Evolutionary conservation across 176 grass and related monocot species (phyloP), one percentile per base, ranked within the genome.

Genomic region (Rhynchospora breviuscula): DNA sequence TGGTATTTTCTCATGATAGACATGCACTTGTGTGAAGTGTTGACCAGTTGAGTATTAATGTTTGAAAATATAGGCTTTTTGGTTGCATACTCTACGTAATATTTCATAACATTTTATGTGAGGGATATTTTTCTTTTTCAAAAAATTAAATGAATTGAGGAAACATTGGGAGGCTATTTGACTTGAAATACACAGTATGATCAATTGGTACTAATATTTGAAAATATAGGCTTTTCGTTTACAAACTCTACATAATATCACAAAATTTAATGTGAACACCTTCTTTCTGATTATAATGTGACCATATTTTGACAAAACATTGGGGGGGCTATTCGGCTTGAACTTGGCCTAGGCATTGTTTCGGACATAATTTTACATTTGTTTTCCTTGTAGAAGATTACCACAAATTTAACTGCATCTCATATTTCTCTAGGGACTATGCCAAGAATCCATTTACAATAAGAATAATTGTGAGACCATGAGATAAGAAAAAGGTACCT

Each of bases 401-500:
- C 65, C 65, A 68, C 1, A 18, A 76, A 53, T 25, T 76, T 76
- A 25, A 23, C 21, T 13, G 21, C 11, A 26, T 54, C 46, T 76
- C 71, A 49, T 74, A 53, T 4, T 53, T 25, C 21, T 53, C 7
- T 52, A 8, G 10, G 59, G 21, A 7, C 19, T 1, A 14, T 75
- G 46, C 25, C 10, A n/a, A 53, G 21, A 53, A 75, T 44, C 31
- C 71, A 75, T 53, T 17, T 75, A 14, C 51, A 75, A 26, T 26
- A 75, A 75, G 71, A 75, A 53, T 25, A 53, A 26, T 29, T 2
- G 10, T 54, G 46, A 54, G 48, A 76, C 43, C 48, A 26, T 54
- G 48, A 54, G 48, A 47, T 67, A 63, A 23, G 44, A 62, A 63
- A 6, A 59, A 21, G 14, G 79, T 91, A 98, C 95, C 92, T 93